Percentiles rank a stretch among this genome's conserved stretches.
phyloP scores from a whole-genome alignment of 148 eudicot genomes.

The Rhododendron kiyosumense region DNA sequence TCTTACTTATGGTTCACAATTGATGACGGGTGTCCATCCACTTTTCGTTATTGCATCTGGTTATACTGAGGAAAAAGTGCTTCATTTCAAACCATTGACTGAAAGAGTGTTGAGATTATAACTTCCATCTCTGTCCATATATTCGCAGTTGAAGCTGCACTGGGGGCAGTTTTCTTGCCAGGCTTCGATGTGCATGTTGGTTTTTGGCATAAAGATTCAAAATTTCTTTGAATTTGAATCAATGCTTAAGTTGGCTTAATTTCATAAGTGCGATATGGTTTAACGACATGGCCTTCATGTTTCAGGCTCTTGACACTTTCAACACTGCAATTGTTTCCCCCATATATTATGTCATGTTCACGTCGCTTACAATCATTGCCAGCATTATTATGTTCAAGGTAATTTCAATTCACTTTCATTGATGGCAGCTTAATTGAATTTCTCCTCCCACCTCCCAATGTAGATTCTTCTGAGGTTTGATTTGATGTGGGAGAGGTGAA shows the following conservation, averaged over 20 bases:
- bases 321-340: slow-evolving; percentile 62
- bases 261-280: not conserved
- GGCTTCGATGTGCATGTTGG: not conserved
- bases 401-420: not conserved
- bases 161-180: not conserved
- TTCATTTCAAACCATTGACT: not conserved
- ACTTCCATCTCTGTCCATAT: not conserved
- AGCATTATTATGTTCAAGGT: slow-evolving; percentile 71
- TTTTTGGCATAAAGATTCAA: not conserved
- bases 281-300: not conserved
- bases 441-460: not conserved
- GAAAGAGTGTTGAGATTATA: not conserved
- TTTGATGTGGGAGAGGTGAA: not conserved
- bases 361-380: slow-evolving; percentile 58
- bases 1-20: not conserved
- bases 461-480: not conserved
- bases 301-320: slow-evolving; percentile 69
- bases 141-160: not conserved
- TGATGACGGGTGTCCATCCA: not conserved
- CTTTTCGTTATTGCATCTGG: not conserved
- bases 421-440: not conserved
- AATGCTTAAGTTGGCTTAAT: not conserved
- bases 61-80: not conserved
- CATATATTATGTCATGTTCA: slow-evolving; percentile 65
- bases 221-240: not conserved